Conservation (phyloP, 305 asterid genomes). For the Plantago coronopus region DNA sequence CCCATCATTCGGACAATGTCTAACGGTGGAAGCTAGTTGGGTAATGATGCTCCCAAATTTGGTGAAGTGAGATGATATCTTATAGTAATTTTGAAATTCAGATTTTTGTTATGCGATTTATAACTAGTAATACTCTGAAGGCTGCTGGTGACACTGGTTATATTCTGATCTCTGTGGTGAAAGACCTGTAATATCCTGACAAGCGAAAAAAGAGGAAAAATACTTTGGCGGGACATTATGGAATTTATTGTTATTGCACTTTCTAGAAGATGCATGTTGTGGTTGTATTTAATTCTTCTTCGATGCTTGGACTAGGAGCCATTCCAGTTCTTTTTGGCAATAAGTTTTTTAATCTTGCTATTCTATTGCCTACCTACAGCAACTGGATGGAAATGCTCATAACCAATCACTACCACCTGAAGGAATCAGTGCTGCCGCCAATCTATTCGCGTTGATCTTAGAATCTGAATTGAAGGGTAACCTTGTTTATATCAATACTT, state of each 20-base stretch:
- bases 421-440: conserved; percentile 75
- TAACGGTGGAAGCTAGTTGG: conserved; percentile 13
- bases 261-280: too few species aligned
- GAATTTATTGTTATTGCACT: too few species aligned
- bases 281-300: background rate
- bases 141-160: conserved; percentile 1
- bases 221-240: too few species aligned
- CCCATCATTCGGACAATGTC: conserved; percentile 11
- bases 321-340: background rate
- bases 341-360: conserved; percentile 18
- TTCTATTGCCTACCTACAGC: conserved; percentile 41
- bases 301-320: background rate
- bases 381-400: conserved; percentile 50
- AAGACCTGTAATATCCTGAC: too few species aligned
- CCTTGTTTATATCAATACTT: conserved; percentile 19
- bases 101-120: conserved; percentile 4
- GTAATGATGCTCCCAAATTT: conserved; percentile 3
- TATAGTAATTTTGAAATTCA: background rate
- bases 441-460: conserved; percentile 74
- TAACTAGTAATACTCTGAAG: conserved; percentile 12
- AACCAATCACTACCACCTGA: conserved; percentile 62
- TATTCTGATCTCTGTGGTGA: background rate
- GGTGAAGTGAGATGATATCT: conserved; percentile 2
- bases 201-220: too few species aligned
- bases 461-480: conserved; percentile 81